Evolutionary conservation across 768 basidiomycete genomes (phyloP).

Genomic region (Podaxis carcinomalis): DNA sequence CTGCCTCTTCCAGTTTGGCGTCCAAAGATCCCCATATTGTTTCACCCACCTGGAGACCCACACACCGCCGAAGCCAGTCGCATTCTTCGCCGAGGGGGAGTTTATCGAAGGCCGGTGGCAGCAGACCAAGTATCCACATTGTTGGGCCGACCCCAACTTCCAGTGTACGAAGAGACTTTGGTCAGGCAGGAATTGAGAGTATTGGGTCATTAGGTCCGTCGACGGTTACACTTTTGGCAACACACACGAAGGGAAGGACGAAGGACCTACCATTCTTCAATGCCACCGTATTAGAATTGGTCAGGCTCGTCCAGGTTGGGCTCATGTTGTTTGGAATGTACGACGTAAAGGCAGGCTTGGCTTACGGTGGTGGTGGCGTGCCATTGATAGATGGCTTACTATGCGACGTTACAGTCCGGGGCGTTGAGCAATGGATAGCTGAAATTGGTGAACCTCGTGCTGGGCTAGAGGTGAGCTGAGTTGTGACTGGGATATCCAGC

Average conservation of each 20-base stretch:
- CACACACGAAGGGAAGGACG: slow-evolving; percentile 18
- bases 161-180: neutral
- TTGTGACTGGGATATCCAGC: slow-evolving; percentile 1
- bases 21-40: neutral
- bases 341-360: slow-evolving; percentile 14
- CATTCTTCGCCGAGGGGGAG: slow-evolving; percentile 14
- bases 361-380: slow-evolving; percentile 7
- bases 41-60: slow-evolving; percentile 16
- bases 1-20: slow-evolving; percentile 15
- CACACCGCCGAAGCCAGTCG: slow-evolving; percentile 16
- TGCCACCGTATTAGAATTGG: slow-evolving; percentile 67
- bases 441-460: slow-evolving; percentile 61
- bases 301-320: slow-evolving; percentile 69
- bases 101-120: slow-evolving; percentile 15
- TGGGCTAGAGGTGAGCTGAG: slow-evolving; percentile 50
- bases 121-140: slow-evolving; percentile 5
- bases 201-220: neutral
- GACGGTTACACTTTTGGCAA: neutral
- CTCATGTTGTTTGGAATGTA: slow-evolving; percentile 71
- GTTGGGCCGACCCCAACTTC: slow-evolving; percentile 14
- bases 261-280: slow-evolving; percentile 47
- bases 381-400: slow-evolving; percentile 58
- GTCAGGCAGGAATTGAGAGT: slow-evolving; percentile 5
- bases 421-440: slow-evolving; percentile 62
- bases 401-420: slow-evolving; percentile 74